Base-by-base conservation (phyloP, 2,329 filamentous ascomycete species). In the Fusarium abutilonis region DNA sequence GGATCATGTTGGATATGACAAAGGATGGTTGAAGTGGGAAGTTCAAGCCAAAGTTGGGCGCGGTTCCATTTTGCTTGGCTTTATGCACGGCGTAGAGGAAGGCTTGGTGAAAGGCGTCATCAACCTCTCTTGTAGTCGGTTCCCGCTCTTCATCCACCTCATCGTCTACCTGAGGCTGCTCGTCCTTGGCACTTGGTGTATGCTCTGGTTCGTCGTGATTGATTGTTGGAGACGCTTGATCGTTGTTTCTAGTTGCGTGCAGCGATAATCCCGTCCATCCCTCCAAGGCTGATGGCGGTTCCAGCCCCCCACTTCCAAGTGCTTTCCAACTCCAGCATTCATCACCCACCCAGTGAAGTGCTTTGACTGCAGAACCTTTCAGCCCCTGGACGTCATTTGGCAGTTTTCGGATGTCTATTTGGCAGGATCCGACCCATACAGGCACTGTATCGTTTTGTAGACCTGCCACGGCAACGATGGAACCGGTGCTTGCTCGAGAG, bases 1-100 rank as follows among this genome's bases (percentile, higher is more conserved):
- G 66, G 8, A 68, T 63, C 60, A 68, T 68, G 34, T 55, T 69
- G 13, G 66, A 63, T 11, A 68, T 69, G 38, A 68, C 31, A 14
- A 65, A 68, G 1, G 66, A 68, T 11, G 66, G 63, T 7, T 68
- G 66, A 1, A 68, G 55, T 2, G 66, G 66, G 9, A 68, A 68
- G 4, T 63, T 55, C 2, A 68, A 21, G 9, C 66, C 66, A 14
- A 53, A 68, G 10, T 60, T 42, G 7, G 66, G 63, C 9, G 49
- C 50, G 3, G 32, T 6, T 0, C 63, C 65, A 4, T 53, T 56
- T 4, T 52, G 21, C 9, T 65, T 69, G 6, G 63, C 63, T 43
- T 49, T 69, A 45, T 68, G 48, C 17, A 56, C 26, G 36, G 63
- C 66, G 7, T 53, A 68, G 6, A 68, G 65, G 3, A 68, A 68